These are phyloP conservation scores for Daldinia decipiens DNA, from an alignment of 495 filamentous ascomycete species.

Conservation along the genomic window DNA sequence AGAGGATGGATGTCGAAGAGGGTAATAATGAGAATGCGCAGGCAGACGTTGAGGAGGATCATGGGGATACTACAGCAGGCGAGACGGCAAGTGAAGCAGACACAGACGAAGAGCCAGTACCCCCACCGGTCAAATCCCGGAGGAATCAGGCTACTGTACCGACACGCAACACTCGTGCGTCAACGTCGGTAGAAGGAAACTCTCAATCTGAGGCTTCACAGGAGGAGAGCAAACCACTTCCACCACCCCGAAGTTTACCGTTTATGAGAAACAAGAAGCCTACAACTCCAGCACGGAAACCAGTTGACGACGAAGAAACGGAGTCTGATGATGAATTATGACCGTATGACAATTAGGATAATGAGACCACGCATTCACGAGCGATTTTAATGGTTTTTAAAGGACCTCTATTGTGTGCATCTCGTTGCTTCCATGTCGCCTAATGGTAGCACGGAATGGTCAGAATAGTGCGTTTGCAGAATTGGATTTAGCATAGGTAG, in stretches of 20 bases:
- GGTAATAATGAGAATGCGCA: constrained; percentile 22
- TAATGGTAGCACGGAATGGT: not conserved
- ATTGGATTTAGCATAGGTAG: constrained; percentile 3
- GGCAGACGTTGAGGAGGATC: constrained; percentile 46
- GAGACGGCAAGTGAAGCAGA: constrained; percentile 58
- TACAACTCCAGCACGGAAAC: constrained; percentile 29
- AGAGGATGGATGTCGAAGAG: constrained; percentile 69
- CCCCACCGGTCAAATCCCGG: constrained; percentile 33
- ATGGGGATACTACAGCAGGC: constrained; percentile 53
- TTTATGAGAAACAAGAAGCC: constrained; percentile 47
- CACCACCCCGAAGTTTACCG: constrained; percentile 46
- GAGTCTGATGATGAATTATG: constrained; percentile 58
- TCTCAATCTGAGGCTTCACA: constrained; percentile 16
- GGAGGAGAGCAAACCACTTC: constrained; percentile 28
- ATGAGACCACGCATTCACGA: constrained; percentile 30
- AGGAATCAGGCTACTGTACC: constrained; percentile 29
- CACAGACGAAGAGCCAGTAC: constrained; percentile 54
- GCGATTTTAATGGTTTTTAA: constrained; percentile 7
- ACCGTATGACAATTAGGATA: constrained; percentile 27
- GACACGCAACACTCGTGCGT: constrained; percentile 31
- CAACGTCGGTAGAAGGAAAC: constrained; percentile 39
- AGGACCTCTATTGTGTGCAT: not conserved
- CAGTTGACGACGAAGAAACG: constrained; percentile 53
- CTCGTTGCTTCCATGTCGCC: not conserved
- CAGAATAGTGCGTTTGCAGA: not conserved